Percentiles rank a stretch among this genome's conserved stretches.
Evolutionary conservation across 148 eudicot genomes (phyloP).

Genomic region (Chenopodium suecicum): DNA sequence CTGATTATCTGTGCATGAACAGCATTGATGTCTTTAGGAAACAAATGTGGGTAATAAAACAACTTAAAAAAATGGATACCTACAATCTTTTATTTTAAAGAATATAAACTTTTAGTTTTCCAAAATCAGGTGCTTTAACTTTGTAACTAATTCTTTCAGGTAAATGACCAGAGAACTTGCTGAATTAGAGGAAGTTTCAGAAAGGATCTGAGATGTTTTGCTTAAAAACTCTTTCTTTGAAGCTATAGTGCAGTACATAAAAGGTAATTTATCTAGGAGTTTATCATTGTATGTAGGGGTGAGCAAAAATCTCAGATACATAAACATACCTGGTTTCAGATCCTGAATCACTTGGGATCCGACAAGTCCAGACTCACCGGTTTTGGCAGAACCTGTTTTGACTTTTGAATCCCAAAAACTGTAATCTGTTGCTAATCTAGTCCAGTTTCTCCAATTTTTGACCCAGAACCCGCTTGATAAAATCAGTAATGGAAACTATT

Average conservation of each 20-base stretch:
- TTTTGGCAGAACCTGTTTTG: neutral
- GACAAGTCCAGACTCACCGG: neutral
- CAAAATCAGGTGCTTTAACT: neutral
- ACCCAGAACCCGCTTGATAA: neutral
- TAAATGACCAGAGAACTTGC: neutral
- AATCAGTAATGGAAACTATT: neutral
- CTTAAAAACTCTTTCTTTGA: neutral
- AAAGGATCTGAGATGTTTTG: neutral
- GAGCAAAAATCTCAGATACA: neutral
- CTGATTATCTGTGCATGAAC: neutral
- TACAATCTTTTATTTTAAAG: neutral
- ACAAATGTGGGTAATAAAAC: constrained; percentile 6
- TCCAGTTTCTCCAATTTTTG: neutral
- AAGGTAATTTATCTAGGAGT: neutral
- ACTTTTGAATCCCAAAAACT: neutral
- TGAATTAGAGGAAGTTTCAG: neutral
- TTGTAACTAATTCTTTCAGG: neutral
- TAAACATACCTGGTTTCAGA: no score
- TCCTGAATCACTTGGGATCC: no score
- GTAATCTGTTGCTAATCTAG: neutral
- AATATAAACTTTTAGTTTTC: neutral
- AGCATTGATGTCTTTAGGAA: neutral
- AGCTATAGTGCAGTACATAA: neutral
- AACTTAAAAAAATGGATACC: neutral
- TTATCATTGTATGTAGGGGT: neutral